phyloP scores from a whole-genome alignment of 140 eudicot species.

The Stevia rebaudiana region DNA sequence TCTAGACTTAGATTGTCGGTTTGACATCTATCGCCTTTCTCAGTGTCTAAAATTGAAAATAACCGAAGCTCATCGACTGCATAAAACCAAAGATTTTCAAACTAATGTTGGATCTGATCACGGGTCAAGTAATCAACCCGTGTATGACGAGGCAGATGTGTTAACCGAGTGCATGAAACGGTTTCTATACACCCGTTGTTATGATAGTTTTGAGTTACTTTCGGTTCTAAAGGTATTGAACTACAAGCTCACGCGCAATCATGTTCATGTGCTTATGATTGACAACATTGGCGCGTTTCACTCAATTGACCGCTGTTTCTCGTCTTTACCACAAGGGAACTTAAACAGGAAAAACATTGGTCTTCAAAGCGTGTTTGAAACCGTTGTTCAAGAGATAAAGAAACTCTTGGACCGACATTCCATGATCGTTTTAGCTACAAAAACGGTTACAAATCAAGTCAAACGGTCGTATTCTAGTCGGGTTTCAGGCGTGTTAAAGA shows the following conservation, averaged over 20 bases:
- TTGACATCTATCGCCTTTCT: conserved; percentile 60
- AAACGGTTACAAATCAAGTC: conserved; percentile 47
- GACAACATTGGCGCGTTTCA: conserved; percentile 88
- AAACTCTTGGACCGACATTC: conserved; percentile 52
- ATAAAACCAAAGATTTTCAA: conserved; percentile 2
- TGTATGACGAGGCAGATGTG: conserved; percentile 38
- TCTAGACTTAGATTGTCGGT: conserved; percentile 77
- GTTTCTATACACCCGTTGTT: conserved; percentile 66
- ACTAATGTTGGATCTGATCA: conserved; percentile 3
- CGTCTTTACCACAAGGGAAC: conserved; percentile 46
- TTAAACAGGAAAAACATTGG: conserved; percentile 52
- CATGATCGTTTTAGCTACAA: conserved; percentile 75
- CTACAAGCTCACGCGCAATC: conserved; percentile 35
- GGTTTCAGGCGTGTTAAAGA: conserved; percentile 21
- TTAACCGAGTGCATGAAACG: conserved; percentile 58
- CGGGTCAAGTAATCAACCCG: conserved; percentile 17
- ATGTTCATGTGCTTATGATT: conserved; percentile 58
- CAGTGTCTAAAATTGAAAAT: conserved; percentile 40
- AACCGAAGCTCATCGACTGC: conserved; percentile 19
- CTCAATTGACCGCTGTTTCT: conserved; percentile 73
- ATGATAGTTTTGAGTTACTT: conserved; percentile 72
- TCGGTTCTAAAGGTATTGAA: conserved; percentile 72
- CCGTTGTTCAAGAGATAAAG: conserved; percentile 61
- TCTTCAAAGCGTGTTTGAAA: conserved; percentile 62
- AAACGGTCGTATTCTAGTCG: conserved; percentile 34